These are phyloP conservation scores for Triticum aestivum DNA, from an alignment of 176 grass and related monocot species.

Conservation along the genomic window DNA sequence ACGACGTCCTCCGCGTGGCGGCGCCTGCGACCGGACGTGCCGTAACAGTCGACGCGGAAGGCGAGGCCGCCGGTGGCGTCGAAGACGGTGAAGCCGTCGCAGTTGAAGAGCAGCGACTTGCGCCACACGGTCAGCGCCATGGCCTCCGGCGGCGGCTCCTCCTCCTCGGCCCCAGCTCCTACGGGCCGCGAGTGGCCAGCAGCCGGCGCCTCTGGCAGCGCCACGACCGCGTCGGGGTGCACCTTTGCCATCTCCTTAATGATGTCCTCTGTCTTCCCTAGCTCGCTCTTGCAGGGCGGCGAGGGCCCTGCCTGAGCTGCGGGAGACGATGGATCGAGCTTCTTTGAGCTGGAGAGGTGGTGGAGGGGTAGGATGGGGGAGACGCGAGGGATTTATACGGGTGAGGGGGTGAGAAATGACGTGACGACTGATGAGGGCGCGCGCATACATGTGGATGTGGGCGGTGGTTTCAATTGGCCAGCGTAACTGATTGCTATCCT, in stretches of 20 bases:
- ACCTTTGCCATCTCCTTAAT: conserved; percentile 43
- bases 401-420: not conserved
- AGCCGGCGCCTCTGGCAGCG: not conserved
- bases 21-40: not conserved
- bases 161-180: not conserved
- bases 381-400: not conserved
- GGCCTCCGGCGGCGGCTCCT: not conserved
- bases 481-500: not conserved
- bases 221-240: conserved; percentile 36
- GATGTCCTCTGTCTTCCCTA: not conserved
- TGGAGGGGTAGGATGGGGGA: not conserved
- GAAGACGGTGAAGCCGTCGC: conserved; percentile 76
- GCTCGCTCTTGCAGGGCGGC: not conserved
- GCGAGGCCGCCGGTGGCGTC: conserved; percentile 67
- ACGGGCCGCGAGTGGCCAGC: not conserved
- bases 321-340: not conserved
- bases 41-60: conserved; percentile 85
- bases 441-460: not conserved
- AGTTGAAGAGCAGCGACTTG: conserved; percentile 81
- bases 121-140: conserved; percentile 73
- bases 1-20: conserved; percentile 52
- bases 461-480: conserved; percentile 17
- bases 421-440: not conserved
- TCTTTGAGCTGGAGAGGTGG: conserved; percentile 8
- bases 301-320: not conserved